phyloP scores from a whole-genome alignment of 192 early-diverging fungal genomes.

The Coemansia sp. region DNA sequence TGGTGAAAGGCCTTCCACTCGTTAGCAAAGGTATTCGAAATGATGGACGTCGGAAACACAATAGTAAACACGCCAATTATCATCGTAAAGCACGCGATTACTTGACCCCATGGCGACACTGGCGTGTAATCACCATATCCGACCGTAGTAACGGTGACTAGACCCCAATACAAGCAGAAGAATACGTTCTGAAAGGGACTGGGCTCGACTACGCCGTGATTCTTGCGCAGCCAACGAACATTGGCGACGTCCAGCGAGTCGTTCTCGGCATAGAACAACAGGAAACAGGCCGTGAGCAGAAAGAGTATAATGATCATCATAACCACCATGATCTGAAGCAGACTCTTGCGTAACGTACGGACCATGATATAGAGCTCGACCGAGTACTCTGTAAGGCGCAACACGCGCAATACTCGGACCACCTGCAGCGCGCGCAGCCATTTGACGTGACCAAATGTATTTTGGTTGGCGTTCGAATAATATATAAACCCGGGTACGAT shows the following conservation, averaged over 20 bases:
- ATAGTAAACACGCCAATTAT: constrained; percentile 61
- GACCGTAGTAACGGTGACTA: constrained; percentile 61
- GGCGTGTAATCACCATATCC: constrained; percentile 63
- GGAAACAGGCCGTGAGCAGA: constrained; percentile 45
- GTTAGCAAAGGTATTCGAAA: constrained; percentile 60
- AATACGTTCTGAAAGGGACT: constrained; percentile 62
- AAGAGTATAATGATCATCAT: constrained; percentile 41
- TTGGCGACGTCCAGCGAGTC: constrained; percentile 31
- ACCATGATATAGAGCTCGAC: constrained; percentile 53
- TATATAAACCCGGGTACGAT: constrained; percentile 41
- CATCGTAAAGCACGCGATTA: constrained; percentile 60
- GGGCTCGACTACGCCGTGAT: constrained; percentile 36
- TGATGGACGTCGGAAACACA: constrained; percentile 62
- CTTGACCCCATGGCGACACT: constrained; percentile 54
- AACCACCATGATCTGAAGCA: constrained; percentile 46
- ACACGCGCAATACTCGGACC: constrained; percentile 45
- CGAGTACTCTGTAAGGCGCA: constrained; percentile 50
- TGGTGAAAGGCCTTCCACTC: constrained; percentile 59
- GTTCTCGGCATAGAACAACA: constrained; percentile 54
- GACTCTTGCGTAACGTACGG: constrained; percentile 47
- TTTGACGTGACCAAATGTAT: constrained; percentile 36
- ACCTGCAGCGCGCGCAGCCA: constrained; percentile 53
- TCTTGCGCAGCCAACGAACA: constrained; percentile 52
- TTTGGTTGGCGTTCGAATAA: constrained; percentile 9
- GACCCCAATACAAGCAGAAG: constrained; percentile 60